These are phyloP conservation scores for Ceratorhiza oryzae-sativae DNA, from an alignment of 1,284 basidiomycete species.

Conservation along the genomic window DNA sequence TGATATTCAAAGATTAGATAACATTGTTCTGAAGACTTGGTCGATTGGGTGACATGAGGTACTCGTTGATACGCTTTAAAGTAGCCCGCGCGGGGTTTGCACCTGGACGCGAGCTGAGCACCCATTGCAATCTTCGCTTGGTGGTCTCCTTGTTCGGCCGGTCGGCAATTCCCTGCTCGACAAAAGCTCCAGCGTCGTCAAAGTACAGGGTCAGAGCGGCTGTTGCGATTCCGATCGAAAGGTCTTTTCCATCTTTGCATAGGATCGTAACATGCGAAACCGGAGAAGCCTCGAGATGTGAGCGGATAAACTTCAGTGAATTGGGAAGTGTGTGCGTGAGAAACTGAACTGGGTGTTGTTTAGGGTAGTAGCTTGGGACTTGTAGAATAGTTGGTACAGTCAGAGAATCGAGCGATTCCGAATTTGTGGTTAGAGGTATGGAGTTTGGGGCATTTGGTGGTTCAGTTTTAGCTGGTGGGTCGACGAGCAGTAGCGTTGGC, in stretches of 20 bases:
- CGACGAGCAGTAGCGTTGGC: background rate
- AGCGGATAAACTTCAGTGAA: slow-evolving; percentile 58
- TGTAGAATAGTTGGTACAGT: background rate
- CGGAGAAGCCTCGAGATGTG: slow-evolving; percentile 50
- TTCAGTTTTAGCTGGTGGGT: background rate
- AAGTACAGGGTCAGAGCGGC: slow-evolving; percentile 67
- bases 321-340: slow-evolving; percentile 59
- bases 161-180: background rate
- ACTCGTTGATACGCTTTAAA: slow-evolving; percentile 80
- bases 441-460: background rate
- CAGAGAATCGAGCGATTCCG: background rate
- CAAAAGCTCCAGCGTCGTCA: slow-evolving; percentile 57
- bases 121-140: slow-evolving; percentile 77
- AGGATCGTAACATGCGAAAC: slow-evolving; percentile 59
- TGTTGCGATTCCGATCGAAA: slow-evolving; percentile 67
- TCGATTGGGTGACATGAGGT: slow-evolving; percentile 61
- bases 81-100: slow-evolving; percentile 79
- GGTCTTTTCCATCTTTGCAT: slow-evolving; percentile 65
- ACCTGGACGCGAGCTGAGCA: slow-evolving; percentile 71
- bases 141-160: slow-evolving; percentile 63
- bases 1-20: background rate
- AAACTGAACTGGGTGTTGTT: slow-evolving; percentile 62
- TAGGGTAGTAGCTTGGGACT: slow-evolving; percentile 49
- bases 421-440: too few species aligned
- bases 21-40: slow-evolving; percentile 59